Evolutionary conservation across 257 asterid genomes (phyloP).

Genomic region (Rhazya stricta): DNA sequence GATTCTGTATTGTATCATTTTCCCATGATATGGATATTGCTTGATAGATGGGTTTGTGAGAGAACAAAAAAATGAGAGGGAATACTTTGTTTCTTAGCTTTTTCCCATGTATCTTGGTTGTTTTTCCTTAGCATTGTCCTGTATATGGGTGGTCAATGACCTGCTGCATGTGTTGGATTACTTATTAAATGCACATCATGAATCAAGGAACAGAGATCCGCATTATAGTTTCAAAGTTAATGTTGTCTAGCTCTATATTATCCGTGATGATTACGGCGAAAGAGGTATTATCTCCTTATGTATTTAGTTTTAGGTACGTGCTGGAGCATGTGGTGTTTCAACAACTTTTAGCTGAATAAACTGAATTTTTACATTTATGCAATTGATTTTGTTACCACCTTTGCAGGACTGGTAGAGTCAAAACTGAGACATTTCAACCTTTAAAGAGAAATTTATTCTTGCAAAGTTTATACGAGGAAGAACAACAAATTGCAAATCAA

Average conservation of each 20-base stretch:
- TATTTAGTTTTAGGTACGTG: neutral
- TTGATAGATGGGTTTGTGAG: too few relatives aligned
- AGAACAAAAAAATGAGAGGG: too few relatives aligned
- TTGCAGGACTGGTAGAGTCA: slow-evolving; percentile 76
- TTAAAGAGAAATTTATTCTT: slow-evolving; percentile 69
- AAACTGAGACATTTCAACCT: slow-evolving; percentile 65
- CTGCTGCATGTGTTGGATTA: neutral
- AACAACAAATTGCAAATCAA: slow-evolving; percentile 27
- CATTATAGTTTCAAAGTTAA: neutral
- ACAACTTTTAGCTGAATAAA: neutral
- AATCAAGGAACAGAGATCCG: neutral
- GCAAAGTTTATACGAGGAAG: slow-evolving; percentile 67
- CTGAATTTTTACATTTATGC: slow-evolving; percentile 7
- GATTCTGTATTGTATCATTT: neutral
- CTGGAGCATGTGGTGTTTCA: neutral
- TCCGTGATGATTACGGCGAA: neutral
- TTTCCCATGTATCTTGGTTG: neutral
- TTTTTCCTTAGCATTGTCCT: neutral
- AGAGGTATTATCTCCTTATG: neutral
- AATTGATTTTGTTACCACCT: slow-evolving; percentile 30
- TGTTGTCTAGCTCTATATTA: neutral
- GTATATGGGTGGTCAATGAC: neutral
- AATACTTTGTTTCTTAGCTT: neutral
- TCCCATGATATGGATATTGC: slow-evolving; percentile 1
- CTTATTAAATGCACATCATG: neutral